Evolutionary conservation across 768 basidiomycete genomes (phyloP), one percentile per base, ranked within the genome.

Genomic region (Serendipita sp.): DNA sequence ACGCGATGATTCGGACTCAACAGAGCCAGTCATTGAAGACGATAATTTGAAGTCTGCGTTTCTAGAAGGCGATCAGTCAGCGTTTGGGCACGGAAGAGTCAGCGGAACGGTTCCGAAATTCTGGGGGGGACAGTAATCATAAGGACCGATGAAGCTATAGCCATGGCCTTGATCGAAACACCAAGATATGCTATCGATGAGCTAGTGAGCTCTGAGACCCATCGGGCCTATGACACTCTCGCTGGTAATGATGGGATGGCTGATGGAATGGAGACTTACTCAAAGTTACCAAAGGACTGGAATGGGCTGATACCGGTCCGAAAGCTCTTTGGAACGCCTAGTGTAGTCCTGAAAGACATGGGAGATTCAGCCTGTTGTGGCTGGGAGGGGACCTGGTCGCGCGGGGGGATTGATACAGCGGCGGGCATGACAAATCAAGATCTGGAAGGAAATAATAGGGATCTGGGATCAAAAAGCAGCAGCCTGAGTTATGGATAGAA

Each of bases 1-100:
- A 8, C 56, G 56, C 28, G 56, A 60, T 60, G 56, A 60, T 60
- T 60, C 56, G 35, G 56, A 60, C 56, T 60, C 56, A 28, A 60
- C 56, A 60, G 56, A 60, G 56, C 56, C 56, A 23, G 56, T 60
- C 28, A 60, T 34, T 35, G 56, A 60, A 10, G 56, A 60, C 16
- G 56, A 60, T 60, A 60, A 36, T 60, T 60, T 60, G 56, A 60
- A 60, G 10, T 60, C 56, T n/a, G 56, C 28, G 35, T 38, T 60
- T 3, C 56, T 60, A 32, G n/a, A 60, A 35, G 36, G 56, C 11
- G 16, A 60, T 41, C 41, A 13, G 41, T 41, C 41, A 41, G 41
- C 41, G 41, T 41, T 41, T 41, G 41, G 7, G 41, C 41, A 41
- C 41, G 41, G 41, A 41, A 41, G 41, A 41, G 41, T 41, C 41